Evolutionary conservation across 2,329 filamentous ascomycete genomes (phyloP).

Genomic region (Sporothrix curviconia): DNA sequence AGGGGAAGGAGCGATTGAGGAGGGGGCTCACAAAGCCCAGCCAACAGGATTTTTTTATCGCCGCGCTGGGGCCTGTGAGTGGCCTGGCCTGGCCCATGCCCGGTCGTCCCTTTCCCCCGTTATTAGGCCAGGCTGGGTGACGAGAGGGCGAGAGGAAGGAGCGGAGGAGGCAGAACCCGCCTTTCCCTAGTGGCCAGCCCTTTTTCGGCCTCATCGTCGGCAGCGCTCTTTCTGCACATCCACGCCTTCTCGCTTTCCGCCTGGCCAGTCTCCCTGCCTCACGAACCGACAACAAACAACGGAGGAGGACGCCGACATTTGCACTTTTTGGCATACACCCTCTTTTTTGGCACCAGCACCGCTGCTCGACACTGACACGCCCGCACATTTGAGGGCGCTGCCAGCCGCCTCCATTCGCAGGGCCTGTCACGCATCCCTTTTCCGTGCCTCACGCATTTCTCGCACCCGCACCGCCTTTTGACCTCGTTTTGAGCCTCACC

Average conservation of each 20-base stretch:
- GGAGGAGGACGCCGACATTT: not conserved
- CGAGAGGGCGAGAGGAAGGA: not conserved
- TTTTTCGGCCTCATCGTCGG: slow-evolving; percentile 10
- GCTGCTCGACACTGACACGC: not conserved
- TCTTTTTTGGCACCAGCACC: no score
- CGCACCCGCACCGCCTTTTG: not conserved
- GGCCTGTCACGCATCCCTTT: not conserved
- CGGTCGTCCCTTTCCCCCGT: not conserved
- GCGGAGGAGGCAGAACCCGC: slow-evolving; percentile 12
- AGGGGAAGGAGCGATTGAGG: not conserved
- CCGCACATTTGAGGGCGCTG: slow-evolving; percentile 1
- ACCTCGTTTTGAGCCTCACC: not conserved
- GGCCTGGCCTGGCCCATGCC: slow-evolving; percentile 5
- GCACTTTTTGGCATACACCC: no score
- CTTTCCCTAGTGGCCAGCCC: slow-evolving; percentile 3
- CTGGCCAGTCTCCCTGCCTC: not conserved
- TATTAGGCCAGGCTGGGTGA: not conserved
- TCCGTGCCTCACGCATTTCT: not conserved
- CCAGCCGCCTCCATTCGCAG: not conserved
- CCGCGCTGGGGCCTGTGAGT: no score
- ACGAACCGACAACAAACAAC: slow-evolving; percentile 1
- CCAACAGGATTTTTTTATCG: slow-evolving; percentile 9
- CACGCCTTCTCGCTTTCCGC: not conserved
- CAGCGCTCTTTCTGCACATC: not conserved
- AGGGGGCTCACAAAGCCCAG: slow-evolving; percentile 1